phyloP scores from a whole-genome alignment of 306 rosid genomes.

The Corylus americana region DNA sequence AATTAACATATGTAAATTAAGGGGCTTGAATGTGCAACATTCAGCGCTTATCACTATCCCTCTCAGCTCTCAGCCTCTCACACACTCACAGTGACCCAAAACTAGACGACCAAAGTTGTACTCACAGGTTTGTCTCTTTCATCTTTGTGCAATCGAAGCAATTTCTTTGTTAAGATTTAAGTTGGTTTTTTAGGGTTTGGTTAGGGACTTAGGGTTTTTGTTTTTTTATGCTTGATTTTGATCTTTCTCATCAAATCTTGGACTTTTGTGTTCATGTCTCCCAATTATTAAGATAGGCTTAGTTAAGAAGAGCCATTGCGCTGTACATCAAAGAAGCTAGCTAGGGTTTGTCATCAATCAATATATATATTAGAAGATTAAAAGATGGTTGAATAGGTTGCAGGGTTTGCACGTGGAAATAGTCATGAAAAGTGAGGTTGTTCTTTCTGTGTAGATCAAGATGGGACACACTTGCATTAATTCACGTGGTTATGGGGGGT shows the following conservation, averaged over 20 bases:
- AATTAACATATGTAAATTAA: too few relatives aligned
- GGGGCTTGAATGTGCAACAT: too few relatives aligned
- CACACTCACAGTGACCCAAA: too few relatives aligned
- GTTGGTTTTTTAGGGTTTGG: neutral
- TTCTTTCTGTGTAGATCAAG: conserved; percentile 41
- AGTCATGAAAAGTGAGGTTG: conserved; percentile 25
- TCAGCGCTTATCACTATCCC: too few relatives aligned
- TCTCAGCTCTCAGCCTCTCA: too few relatives aligned
- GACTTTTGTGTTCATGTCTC: neutral
- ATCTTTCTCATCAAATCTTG: neutral
- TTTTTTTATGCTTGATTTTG: neutral
- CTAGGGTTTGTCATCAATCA: too few relatives aligned
- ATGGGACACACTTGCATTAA: conserved; percentile 31
- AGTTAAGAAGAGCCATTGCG: too few relatives aligned
- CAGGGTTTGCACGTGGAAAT: conserved; percentile 35
- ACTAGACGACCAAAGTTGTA: too few relatives aligned
- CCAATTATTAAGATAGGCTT: neutral
- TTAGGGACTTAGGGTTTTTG: neutral
- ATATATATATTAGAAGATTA: neutral
- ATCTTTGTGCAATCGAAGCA: neutral
- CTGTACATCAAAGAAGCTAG: too few relatives aligned
- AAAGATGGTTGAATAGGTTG: neutral
- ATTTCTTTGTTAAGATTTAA: neutral
- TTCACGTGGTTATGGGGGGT: conserved; percentile 33
- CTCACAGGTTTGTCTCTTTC: neutral